Evolutionary conservation across 2,329 filamentous ascomycete genomes (phyloP).

Genomic region (Colletotrichum sp.): DNA sequence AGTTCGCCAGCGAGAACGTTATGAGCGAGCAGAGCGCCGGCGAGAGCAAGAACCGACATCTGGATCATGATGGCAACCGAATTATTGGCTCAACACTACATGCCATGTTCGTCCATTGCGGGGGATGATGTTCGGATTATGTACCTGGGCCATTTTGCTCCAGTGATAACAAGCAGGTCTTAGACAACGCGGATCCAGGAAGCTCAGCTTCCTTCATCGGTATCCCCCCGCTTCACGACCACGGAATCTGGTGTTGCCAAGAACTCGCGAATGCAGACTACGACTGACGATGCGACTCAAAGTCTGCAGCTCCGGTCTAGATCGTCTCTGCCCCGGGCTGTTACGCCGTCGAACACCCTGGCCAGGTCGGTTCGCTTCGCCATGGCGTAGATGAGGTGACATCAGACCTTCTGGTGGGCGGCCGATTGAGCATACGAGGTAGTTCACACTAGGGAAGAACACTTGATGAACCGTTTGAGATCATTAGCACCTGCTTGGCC

Average conservation of each 20-base stretch:
- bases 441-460: background rate
- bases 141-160: background rate
- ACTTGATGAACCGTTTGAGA: background rate
- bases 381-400: background rate
- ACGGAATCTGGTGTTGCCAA: background rate
- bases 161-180: background rate
- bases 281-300: background rate
- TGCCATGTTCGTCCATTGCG: background rate
- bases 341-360: background rate
- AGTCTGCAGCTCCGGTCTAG: background rate
- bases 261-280: background rate
- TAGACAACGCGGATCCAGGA: background rate
- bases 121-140: background rate
- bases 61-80: background rate
- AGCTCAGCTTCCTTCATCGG: background rate
- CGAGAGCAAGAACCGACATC: background rate
- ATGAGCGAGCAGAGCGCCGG: background rate
- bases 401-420: background rate
- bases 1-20: background rate
- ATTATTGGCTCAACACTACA: accelerated
- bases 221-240: background rate
- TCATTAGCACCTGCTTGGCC: background rate
- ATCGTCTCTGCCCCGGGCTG: background rate
- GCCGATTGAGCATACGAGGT: background rate
- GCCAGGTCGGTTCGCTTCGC: background rate